Evolutionary conservation across 2,329 filamentous ascomycete species (phyloP), one percentile per base, ranked within the genome.

Genomic region (Epichloe sp.): DNA sequence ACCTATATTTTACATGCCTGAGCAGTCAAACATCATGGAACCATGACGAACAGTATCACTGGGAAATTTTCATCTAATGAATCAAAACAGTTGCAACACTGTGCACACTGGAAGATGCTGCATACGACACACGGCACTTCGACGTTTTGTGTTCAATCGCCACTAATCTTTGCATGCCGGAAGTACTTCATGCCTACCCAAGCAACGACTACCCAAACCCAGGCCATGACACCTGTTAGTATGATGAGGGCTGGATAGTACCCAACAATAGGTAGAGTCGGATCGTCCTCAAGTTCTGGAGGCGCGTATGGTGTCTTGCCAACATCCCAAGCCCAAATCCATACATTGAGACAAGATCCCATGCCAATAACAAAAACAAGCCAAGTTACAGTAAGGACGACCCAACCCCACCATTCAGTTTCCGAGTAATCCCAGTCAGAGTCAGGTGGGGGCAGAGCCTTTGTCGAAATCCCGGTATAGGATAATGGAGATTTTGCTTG

Each of bases 111-210:
- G 23, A n/a, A 17, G 5, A 21, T 40, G 34, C 34, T 11, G 38
- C 17, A 21, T 15, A 26, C 36, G 15, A 40, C 8, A 47, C 15
- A n/a, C 19, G 19, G 36, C 45, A 31, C 7, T 19, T 12, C 19
- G 37, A 19, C 44, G 14, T 34, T 17, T 7, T 35, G n/a, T 19
- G 4, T 26, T 69, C 58, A 87, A 63, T 82, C 78, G 35, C 77
- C 77, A 52, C 72, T 79, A 53, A 97, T 94, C 71, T 95, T 95
- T 36, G 93, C 91, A 73, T 98, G 93, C 59, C 90, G 82, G 64
- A 98, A 98, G 68, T 97, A 97, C 67, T 98, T 98, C 91, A 98
- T 97, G 23, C 93, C 93, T 47, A 97, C 85, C 93, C 93, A 98
- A 11, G 94, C 93, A 52, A 94, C 83, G 12, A 95, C 82, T 17